These are phyloP conservation scores for Dactylellina sp. DNA, from an alignment of 2,329 filamentous ascomycete genomes.

Conservation along the genomic window DNA sequence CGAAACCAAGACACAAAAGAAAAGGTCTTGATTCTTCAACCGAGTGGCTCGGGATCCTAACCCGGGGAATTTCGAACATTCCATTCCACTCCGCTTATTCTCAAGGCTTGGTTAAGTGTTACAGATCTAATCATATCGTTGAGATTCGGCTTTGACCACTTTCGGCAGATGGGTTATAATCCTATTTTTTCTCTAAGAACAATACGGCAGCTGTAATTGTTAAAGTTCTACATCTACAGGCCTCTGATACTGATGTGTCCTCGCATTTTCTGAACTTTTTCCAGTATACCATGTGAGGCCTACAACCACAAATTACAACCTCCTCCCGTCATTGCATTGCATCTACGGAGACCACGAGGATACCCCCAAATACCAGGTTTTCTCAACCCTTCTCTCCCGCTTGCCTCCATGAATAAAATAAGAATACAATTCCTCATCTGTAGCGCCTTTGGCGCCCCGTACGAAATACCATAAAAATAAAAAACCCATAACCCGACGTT, in stretches of 20 bases:
- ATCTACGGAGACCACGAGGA: constrained; percentile 20
- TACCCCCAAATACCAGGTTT: constrained; percentile 18
- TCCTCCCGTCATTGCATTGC: constrained; percentile 11
- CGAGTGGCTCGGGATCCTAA: neutral
- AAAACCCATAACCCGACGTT: constrained; percentile 36
- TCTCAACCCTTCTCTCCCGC: neutral
- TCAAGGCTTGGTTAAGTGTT: constrained; percentile 6
- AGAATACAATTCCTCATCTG: constrained; percentile 19
- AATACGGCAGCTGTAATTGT: constrained; percentile 13
- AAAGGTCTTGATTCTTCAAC: neutral
- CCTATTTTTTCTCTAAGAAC: neutral
- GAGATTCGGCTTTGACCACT: constrained; percentile 1
- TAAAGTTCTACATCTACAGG: neutral
- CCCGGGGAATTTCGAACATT: constrained; percentile 31
- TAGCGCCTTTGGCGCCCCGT: constrained; percentile 27
- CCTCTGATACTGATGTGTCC: neutral
- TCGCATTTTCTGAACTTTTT: neutral
- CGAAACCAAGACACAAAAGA: neutral
- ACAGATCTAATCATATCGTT: neutral
- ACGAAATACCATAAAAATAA: neutral
- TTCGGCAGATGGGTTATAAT: neutral
- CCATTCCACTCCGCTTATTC: neutral
- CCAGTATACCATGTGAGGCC: neutral
- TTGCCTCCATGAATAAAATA: neutral
- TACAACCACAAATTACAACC: neutral